Evolutionary conservation across 148 eudicot species (phyloP), one percentile per base, ranked within the genome.

Genomic region (Pharnaceum exiguum): DNA sequence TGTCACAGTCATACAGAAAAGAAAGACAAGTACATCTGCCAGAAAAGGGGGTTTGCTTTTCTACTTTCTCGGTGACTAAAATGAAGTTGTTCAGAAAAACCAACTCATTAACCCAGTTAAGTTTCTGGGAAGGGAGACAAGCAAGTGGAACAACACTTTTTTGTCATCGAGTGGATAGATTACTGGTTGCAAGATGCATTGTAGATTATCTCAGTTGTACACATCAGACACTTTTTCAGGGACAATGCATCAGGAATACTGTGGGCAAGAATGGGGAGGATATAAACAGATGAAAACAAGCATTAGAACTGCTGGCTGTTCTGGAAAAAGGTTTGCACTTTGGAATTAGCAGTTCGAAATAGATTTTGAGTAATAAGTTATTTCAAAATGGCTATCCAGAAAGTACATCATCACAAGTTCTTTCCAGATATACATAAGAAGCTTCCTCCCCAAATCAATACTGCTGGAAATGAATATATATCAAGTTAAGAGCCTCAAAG

Each of bases 61-160:
- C 4, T 28, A 32, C 46, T 31, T 27, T 55, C 28, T 30, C 45
- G 52, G 44, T 36, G 51, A 29, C 53, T 36, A 25, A 22, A 38
- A 35, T 36, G 54, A 30, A 40, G 24, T 25, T 46, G 38, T 12
- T 22, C 8, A 46, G 24, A 39, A 25, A 44, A 27, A 43, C 15
- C 17, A 25, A 48, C 38, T 24, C 32, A 39, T 39, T 63, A 38
- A 55, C 16, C n/a, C 46, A 46, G 11, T 40, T 51, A 24, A 48
- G 57, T 62, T 60, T 46, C 60, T 8, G 43, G 38, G 55, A 69
- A 62, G 45, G 43, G 44, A 33, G 57, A 39, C 26, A 62, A 56
- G 48, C 18, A 62, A 62, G 46, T 39, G 57, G 51, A 47, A 50
- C 46, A 56, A 47, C 67, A 45, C 23, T 27, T n/a, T 54, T 15